A percentile compares a stretch with the other conserved stretches of the same genome.
Evolutionary conservation across 495 filamentous ascomycete genomes (phyloP).

Genomic region (Penicillium ucsense): DNA sequence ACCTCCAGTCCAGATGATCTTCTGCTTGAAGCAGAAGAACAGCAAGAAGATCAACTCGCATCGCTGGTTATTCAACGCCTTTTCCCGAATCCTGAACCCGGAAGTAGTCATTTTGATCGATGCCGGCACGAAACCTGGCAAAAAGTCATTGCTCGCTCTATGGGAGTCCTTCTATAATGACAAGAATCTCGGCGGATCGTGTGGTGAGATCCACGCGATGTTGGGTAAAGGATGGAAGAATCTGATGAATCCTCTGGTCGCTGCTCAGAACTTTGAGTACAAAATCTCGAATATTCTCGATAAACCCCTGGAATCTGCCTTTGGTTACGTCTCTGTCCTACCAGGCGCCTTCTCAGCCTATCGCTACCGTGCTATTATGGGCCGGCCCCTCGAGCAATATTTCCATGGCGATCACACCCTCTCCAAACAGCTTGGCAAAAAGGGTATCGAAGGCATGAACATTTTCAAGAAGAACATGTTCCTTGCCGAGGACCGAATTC

Average conservation of each 20-base stretch:
- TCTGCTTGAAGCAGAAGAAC: constrained; percentile 98
- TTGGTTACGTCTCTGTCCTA: constrained; percentile 94
- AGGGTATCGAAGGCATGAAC: constrained; percentile 99
- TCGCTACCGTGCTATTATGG: constrained; percentile 94
- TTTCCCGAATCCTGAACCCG: constrained; percentile 90
- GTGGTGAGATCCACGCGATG: constrained; percentile 98
- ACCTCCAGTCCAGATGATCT: constrained; percentile 95
- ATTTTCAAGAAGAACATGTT: constrained; percentile 99
- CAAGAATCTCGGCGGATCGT: constrained; percentile 93
- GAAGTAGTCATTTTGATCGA: constrained; percentile 95
- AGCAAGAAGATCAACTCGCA: constrained; percentile 99
- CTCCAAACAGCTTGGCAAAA: constrained; percentile 86
- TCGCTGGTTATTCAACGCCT: constrained; percentile 95
- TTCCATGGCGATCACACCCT: constrained; percentile 98
- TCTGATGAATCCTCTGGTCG: constrained; percentile 86
- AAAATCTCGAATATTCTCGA: constrained; percentile 98
- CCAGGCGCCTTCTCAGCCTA: constrained; percentile 98
- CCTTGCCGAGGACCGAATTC: constrained; percentile 98
- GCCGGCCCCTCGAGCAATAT: constrained; percentile 91
- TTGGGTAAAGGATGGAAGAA: constrained; percentile 84
- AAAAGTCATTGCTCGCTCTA: constrained; percentile 80
- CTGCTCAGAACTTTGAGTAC: constrained; percentile 97
- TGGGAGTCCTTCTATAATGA: constrained; percentile 99
- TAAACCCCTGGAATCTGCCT: constrained; percentile 93
- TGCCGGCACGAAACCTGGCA: constrained; percentile 89